A percentile compares a stretch with the other conserved stretches of the same genome.
Conservation (phyloP, 805 yeast genomes). For the Metschnikowia similis region DNA sequence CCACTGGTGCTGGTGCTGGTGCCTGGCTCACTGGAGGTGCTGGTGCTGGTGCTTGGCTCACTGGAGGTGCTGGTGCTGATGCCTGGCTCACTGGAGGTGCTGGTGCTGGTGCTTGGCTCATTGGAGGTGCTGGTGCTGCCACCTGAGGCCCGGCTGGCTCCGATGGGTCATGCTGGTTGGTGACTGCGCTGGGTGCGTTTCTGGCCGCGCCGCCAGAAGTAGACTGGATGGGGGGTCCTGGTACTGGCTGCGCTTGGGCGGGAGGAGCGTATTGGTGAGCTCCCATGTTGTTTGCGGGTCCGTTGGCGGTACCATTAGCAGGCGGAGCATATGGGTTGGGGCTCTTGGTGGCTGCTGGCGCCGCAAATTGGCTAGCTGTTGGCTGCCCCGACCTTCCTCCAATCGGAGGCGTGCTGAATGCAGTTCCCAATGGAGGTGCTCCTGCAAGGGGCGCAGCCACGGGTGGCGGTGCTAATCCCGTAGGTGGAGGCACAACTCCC, state of each 20-base stretch:
- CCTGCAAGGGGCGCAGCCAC: not conserved
- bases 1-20: constrained; percentile 7
- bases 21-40: constrained; percentile 15
- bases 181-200: not conserved
- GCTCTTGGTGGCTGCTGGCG: not conserved
- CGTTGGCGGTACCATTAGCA: constrained; percentile 2
- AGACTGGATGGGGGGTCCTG: constrained; percentile 22
- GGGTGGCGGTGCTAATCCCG: not conserved
- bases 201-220: constrained; percentile 22
- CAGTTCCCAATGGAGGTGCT: not conserved
- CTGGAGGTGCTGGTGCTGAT: constrained; percentile 16
- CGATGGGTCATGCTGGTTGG: not conserved
- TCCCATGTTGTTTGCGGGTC: constrained; percentile 20
- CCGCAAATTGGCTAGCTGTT: constrained; percentile 4
- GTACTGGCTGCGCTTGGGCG: not conserved
- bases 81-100: constrained; percentile 12
- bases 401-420: not conserved
- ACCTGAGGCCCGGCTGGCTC: not conserved
- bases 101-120: not conserved
- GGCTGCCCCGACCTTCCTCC: constrained; percentile 1
- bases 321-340: constrained; percentile 1
- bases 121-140: constrained; percentile 2
- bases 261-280: constrained; percentile 35
- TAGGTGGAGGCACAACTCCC: not conserved
- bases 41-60: constrained; percentile 17